These are phyloP conservation scores for Rhizoclosmatium globosum DNA, from an alignment of 192 early-diverging fungal genomes.

Conservation along the genomic window DNA sequence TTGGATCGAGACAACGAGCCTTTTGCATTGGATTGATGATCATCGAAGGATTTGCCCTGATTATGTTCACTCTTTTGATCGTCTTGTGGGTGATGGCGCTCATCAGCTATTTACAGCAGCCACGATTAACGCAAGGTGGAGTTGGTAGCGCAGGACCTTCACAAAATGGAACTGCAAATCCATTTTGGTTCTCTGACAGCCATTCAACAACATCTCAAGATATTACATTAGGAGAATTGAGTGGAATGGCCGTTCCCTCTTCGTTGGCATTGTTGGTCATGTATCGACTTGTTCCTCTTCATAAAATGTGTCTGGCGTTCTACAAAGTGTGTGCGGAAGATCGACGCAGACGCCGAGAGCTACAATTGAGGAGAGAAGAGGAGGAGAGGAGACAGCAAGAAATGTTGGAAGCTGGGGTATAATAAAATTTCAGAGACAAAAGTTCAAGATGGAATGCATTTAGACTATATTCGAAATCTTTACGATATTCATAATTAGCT, in stretches of 20 bases:
- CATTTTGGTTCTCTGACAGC: neutral
- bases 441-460: neutral
- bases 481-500: too few relatives aligned
- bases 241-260: slow-evolving; percentile 45
- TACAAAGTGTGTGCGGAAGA: slow-evolving; percentile 26
- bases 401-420: too few relatives aligned
- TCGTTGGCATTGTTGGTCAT: slow-evolving; percentile 41
- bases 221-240: slow-evolving; percentile 43
- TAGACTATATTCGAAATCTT: neutral
- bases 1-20: slow-evolving; percentile 30
- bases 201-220: neutral
- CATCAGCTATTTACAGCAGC: slow-evolving; percentile 6
- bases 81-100: slow-evolving; percentile 44
- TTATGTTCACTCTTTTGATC: slow-evolving; percentile 41
- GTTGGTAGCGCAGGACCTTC: neutral
- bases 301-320: slow-evolving; percentile 41
- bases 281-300: slow-evolving; percentile 47
- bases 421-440: neutral
- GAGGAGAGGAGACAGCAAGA: neutral
- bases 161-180: neutral
- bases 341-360: neutral
- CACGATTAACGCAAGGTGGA: neutral
- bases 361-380: neutral
- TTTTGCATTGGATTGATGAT: slow-evolving; percentile 40
- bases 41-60: slow-evolving; percentile 43